phyloP scores from a whole-genome alignment of 2,329 filamentous ascomycete genomes.

The Colletotrichum tofieldiae region DNA sequence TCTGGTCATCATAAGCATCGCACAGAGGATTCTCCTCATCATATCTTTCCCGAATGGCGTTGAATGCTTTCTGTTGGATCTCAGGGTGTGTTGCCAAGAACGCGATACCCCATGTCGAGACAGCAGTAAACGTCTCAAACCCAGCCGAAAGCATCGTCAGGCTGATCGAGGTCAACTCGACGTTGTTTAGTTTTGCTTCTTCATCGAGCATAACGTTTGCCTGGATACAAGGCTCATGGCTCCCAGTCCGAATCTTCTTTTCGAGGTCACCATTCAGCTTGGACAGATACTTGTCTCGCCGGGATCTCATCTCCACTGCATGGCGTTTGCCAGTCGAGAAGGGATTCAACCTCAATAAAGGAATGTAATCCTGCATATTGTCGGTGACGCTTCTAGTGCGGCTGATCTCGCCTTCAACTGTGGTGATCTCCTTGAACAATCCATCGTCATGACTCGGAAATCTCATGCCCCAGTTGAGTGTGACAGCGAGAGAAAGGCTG shows the following conservation, averaged over 20 bases:
- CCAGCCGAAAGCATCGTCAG: constrained; percentile 73
- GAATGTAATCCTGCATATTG: constrained; percentile 47
- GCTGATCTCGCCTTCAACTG: constrained; percentile 46
- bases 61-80: constrained; percentile 49
- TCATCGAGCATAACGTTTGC: constrained; percentile 77
- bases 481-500: constrained; percentile 75
- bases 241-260: constrained; percentile 60
- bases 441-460: constrained; percentile 34
- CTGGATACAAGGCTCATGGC: constrained; percentile 76
- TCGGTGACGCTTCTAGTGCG: constrained; percentile 44
- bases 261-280: constrained; percentile 44
- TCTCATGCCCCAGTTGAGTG: constrained; percentile 76
- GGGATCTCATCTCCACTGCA: constrained; percentile 42
- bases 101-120: constrained; percentile 49
- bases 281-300: constrained; percentile 45
- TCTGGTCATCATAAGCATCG: constrained; percentile 81
- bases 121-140: constrained; percentile 49
- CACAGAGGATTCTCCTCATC: constrained; percentile 83
- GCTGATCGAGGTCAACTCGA: constrained; percentile 77
- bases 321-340: constrained; percentile 37
- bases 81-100: constrained; percentile 49
- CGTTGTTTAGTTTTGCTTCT: constrained; percentile 62
- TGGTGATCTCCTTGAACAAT: constrained; percentile 45
- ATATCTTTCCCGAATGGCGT: constrained; percentile 68
- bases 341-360: constrained; percentile 43